phyloP scores from a whole-genome alignment of 345 rosid species.

The Lagerstroemia speciosa region DNA sequence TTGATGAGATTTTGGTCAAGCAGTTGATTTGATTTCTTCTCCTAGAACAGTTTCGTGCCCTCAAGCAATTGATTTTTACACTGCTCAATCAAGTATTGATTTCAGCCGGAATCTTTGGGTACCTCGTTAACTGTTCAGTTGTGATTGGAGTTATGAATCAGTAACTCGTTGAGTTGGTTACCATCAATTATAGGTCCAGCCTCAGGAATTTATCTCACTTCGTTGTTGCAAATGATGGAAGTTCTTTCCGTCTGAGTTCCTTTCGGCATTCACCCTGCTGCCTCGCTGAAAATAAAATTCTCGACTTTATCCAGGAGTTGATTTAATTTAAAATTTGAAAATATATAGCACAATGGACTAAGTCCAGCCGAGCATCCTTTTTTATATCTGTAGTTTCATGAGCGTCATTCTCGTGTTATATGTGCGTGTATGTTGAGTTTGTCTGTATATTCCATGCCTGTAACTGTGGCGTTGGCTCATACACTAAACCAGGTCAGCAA shows the following conservation, averaged over 20 bases:
- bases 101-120: background rate
- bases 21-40: background rate
- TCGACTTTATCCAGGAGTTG: background rate
- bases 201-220: background rate
- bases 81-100: background rate
- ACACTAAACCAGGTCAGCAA: constrained; percentile 50
- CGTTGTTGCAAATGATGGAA: background rate
- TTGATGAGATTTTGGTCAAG: background rate
- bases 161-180: background rate
- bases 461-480: constrained; percentile 10
- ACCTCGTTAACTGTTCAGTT: background rate
- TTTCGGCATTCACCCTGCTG: background rate
- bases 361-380: background rate
- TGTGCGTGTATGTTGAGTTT: background rate
- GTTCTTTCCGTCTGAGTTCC: background rate
- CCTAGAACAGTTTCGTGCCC: background rate
- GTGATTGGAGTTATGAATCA: background rate
- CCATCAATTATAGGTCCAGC: background rate
- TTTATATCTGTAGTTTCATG: background rate
- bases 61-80: background rate
- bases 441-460: background rate
- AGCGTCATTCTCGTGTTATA: background rate
- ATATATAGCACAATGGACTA: background rate
- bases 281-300: background rate
- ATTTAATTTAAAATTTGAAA: background rate